Evolutionary conservation across 1,284 basidiomycete species (phyloP).

Genomic region (Puccinia brachypodii): DNA sequence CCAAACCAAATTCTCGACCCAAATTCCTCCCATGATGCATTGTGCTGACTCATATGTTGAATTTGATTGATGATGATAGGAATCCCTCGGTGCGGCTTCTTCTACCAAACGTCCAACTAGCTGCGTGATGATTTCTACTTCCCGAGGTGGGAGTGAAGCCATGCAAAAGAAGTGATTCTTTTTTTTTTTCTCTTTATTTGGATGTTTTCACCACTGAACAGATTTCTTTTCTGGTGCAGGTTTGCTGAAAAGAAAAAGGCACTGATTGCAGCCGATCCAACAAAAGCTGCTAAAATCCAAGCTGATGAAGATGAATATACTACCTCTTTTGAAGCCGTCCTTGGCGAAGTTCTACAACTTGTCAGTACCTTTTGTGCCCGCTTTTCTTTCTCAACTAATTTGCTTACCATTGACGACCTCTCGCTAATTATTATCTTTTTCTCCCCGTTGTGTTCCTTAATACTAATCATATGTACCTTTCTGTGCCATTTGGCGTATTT

Average conservation of each 20-base stretch:
- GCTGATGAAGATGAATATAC: conserved; percentile 47
- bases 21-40: neutral
- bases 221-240: neutral
- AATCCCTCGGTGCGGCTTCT: conserved; percentile 83
- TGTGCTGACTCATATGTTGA: neutral
- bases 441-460: neutral
- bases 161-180: conserved; percentile 35
- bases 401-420: no score
- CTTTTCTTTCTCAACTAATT: neutral
- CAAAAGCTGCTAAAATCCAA: conserved; percentile 40
- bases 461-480: neutral
- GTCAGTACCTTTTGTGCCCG: conserved; percentile 4
- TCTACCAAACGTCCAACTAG: conserved; percentile 97
- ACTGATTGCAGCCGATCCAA: conserved; percentile 34
- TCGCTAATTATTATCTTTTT: no score
- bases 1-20: no score
- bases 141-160: conserved; percentile 50
- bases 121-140: conserved; percentile 78
- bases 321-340: conserved; percentile 31
- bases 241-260: conserved; percentile 37
- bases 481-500: no score
- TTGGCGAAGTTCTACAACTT: conserved; percentile 37
- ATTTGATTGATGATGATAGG: conserved; percentile 73
- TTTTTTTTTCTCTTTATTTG: neutral
- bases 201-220: neutral